phyloP scores from a whole-genome alignment of 352 stramenopile species.

The Pythium apleroticum region DNA sequence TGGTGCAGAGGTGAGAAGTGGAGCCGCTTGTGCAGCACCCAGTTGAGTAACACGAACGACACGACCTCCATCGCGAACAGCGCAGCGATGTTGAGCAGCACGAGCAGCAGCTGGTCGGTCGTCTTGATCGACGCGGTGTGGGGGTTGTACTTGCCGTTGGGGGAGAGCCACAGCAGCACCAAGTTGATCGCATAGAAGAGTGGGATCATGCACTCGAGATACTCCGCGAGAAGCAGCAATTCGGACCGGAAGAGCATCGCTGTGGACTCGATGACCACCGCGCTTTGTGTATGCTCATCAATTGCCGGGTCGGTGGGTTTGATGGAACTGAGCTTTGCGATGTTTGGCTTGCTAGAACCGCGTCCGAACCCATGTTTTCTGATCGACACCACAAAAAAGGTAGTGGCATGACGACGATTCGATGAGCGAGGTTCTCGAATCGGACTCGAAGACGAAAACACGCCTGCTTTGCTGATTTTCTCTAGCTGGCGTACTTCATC shows the following conservation, averaged over 20 bases:
- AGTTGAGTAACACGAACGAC: background rate
- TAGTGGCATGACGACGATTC: too few species aligned
- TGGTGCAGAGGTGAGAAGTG: background rate
- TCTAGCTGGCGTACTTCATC: too few species aligned
- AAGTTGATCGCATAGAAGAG: constrained; percentile 25
- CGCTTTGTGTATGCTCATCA: too few species aligned
- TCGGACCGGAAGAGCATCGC: constrained; percentile 21
- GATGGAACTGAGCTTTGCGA: too few species aligned
- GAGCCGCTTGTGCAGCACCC: constrained; percentile 2
- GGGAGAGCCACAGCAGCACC: constrained; percentile 22
- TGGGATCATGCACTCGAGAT: constrained; percentile 24
- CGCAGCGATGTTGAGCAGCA: background rate
- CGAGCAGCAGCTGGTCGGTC: background rate
- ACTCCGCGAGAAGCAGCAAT: constrained; percentile 26
- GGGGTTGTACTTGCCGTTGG: constrained; percentile 31
- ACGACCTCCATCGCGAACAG: constrained; percentile 1
- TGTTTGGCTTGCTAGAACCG: too few species aligned
- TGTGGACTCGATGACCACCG: constrained; percentile 7
- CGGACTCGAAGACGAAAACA: too few species aligned
- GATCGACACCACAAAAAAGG: too few species aligned
- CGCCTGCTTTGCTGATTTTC: too few species aligned
- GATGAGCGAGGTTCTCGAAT: too few species aligned
- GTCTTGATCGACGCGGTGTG: background rate
- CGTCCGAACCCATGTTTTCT: too few species aligned
- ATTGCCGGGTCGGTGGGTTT: too few species aligned